Conservation (phyloP, 345 rosid genomes). For the Punica granatum region DNA sequence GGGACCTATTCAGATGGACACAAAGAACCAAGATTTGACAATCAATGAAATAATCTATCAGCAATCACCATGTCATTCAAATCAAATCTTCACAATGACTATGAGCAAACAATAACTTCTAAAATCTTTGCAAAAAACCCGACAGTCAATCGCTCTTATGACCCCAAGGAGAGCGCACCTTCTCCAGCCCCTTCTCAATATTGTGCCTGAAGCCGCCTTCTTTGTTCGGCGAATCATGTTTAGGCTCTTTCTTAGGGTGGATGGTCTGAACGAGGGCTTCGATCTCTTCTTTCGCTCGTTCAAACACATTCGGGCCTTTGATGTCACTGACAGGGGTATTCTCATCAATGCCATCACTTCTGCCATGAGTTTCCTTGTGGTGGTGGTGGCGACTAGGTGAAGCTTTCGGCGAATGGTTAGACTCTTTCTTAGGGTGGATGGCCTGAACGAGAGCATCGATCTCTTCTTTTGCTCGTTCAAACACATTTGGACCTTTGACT, state of each 20-base stretch:
- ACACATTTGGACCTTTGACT: conserved; percentile 51
- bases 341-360: conserved; percentile 35
- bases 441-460: conserved; percentile 42
- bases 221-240: conserved; percentile 15
- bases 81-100: too few relatives aligned
- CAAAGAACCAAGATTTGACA: too few relatives aligned
- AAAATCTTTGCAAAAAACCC: neutral
- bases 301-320: conserved; percentile 46
- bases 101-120: neutral
- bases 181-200: conserved; percentile 42
- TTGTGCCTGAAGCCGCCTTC: conserved; percentile 33
- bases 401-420: conserved; percentile 11
- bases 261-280: conserved; percentile 43
- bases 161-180: conserved; percentile 32
- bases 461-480: conserved; percentile 49
- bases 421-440: conserved; percentile 36
- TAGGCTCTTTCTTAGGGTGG: conserved; percentile 30
- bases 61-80: too few relatives aligned
- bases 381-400: conserved; percentile 8
- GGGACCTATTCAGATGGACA: too few relatives aligned
- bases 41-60: too few relatives aligned
- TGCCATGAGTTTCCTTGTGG: conserved; percentile 44
- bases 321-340: conserved; percentile 33
- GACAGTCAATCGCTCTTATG: conserved; percentile 18
- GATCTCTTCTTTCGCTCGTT: conserved; percentile 49